A percentile compares a stretch with the other conserved stretches of the same genome.
Evolutionary conservation across 495 filamentous ascomycete genomes (phyloP).

Genomic region (Elasticomyces elasticus): DNA sequence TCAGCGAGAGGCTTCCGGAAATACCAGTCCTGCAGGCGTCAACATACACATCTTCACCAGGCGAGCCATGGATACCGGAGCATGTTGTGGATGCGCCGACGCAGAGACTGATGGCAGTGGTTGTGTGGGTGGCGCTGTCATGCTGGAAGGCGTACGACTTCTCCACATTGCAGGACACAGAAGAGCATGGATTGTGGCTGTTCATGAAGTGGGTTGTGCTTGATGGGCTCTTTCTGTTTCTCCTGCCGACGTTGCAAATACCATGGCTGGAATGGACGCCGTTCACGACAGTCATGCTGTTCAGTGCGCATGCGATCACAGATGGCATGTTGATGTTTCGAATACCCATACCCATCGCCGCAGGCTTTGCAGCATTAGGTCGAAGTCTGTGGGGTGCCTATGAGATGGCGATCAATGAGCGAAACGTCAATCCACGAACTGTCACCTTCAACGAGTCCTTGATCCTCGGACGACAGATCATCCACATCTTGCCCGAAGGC

Average conservation of each 20-base stretch:
- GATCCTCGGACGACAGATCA: constrained; percentile 89
- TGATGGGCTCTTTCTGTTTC: constrained; percentile 75
- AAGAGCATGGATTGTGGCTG: constrained; percentile 69
- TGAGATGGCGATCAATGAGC: constrained; percentile 81
- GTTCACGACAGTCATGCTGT: constrained; percentile 52
- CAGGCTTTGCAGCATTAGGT: constrained; percentile 55
- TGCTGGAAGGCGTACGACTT: constrained; percentile 82
- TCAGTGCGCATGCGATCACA: constrained; percentile 55
- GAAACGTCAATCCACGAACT: constrained; percentile 71
- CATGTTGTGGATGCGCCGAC: constrained; percentile 72
- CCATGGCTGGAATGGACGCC: constrained; percentile 90
- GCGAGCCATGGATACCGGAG: constrained; percentile 62
- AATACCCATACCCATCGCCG: constrained; percentile 58
- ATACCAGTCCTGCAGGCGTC: constrained; percentile 23
- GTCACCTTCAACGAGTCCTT: constrained; percentile 84
- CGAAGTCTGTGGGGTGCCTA: constrained; percentile 71
- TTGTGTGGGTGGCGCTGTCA: constrained; percentile 59
- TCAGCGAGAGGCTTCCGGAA: constrained; percentile 27
- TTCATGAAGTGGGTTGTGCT: constrained; percentile 88
- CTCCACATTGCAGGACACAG: constrained; percentile 58
- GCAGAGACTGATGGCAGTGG: constrained; percentile 76
- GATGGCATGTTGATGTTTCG: constrained; percentile 88
- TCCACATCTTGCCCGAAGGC: constrained; percentile 95
- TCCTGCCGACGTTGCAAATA: constrained; percentile 72
- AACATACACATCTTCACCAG: constrained; percentile 17